A percentile compares a stretch with the other conserved stretches of the same genome.
Evolutionary conservation across 805 yeast species (phyloP).

Genomic region (Saccharomycopsis babjevae): DNA sequence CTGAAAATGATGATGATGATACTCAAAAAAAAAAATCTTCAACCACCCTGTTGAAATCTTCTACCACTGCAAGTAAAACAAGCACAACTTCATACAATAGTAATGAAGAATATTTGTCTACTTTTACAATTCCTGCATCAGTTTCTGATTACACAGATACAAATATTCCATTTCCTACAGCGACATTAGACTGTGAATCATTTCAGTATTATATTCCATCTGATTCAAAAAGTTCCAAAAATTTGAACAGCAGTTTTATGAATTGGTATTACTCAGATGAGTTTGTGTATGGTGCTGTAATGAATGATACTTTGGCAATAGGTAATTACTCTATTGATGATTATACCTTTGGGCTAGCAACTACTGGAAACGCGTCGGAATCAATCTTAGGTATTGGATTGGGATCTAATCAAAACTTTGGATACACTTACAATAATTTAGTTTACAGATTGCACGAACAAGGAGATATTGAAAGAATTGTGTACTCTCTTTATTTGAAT

Average conservation of each 20-base stretch:
- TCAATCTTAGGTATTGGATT: slow-evolving; percentile 13
- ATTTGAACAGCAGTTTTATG: background rate
- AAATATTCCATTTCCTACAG: background rate
- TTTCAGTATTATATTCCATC: slow-evolving; percentile 22
- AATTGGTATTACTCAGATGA: slow-evolving; percentile 8
- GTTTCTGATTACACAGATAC: background rate
- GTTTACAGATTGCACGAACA: background rate
- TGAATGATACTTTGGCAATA: slow-evolving; percentile 3
- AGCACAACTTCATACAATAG: background rate
- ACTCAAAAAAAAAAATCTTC: too few species aligned
- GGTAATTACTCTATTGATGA: background rate
- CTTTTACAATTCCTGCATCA: background rate
- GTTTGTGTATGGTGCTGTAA: slow-evolving; percentile 10
- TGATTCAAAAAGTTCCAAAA: background rate
- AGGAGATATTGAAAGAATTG: slow-evolving; percentile 2
- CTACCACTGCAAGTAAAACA: background rate
- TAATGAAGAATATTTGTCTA: background rate
- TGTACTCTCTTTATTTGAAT: slow-evolving; percentile 13
- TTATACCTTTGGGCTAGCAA: slow-evolving; percentile 18
- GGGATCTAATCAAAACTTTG: slow-evolving; percentile 1
- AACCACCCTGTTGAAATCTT: background rate
- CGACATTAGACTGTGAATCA: background rate
- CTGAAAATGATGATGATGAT: too few species aligned
- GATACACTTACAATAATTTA: slow-evolving; percentile 5
- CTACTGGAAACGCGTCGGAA: slow-evolving; percentile 19